Conservation (phyloP, 2,329 filamentous ascomycete genomes). For the Xylariaceae sp. region DNA sequence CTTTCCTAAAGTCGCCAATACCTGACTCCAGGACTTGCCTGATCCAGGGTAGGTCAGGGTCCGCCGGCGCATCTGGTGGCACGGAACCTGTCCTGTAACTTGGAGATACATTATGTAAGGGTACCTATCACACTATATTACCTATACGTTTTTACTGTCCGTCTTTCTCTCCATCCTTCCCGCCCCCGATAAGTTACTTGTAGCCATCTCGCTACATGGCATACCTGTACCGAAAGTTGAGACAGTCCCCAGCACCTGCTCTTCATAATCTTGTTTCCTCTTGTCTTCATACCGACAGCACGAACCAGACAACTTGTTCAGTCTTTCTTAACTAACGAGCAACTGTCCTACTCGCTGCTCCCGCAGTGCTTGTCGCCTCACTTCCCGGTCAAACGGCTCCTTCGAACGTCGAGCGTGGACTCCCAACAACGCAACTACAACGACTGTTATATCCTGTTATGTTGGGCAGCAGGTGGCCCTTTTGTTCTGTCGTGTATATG, state of each 20-base stretch:
- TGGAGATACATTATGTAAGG: not conserved
- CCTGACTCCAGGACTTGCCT: not conserved
- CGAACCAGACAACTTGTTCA: not conserved
- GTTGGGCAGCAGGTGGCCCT: not conserved
- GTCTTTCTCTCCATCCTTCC: not conserved
- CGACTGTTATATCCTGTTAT: not conserved
- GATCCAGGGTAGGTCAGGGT: not conserved
- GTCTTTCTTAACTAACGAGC: not conserved
- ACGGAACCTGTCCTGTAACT: too few relatives aligned
- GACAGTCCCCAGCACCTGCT: not conserved
- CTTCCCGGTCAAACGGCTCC: not conserved
- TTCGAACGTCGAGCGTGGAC: not conserved
- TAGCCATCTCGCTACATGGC: not conserved
- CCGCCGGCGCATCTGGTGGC: not conserved
- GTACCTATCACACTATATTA: not conserved
- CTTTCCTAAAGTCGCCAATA: not conserved
- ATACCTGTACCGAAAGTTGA: not conserved
- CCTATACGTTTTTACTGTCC: not conserved
- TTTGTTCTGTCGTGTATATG: slow-evolving; percentile 1
- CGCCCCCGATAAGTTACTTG: not conserved
- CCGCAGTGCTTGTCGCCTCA: not conserved
- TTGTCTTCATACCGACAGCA: not conserved
- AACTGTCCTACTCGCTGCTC: not conserved
- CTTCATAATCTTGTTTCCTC: not conserved
- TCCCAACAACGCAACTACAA: not conserved